phyloP scores from a whole-genome alignment of 257 asterid genomes.

The Gardenia jasminoides region DNA sequence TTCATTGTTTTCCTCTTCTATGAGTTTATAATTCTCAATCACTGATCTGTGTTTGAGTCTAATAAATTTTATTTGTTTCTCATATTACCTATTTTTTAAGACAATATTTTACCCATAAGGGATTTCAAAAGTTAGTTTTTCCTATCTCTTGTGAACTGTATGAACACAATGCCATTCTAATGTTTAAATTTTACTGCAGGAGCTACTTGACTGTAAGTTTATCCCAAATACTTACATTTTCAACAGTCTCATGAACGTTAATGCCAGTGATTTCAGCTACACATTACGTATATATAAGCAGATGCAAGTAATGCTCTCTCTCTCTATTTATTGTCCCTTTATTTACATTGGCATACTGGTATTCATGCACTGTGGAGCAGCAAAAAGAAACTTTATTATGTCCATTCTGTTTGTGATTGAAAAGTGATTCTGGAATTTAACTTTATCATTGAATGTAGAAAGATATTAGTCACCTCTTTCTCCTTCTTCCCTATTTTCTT shows the following conservation, averaged over 20 bases:
- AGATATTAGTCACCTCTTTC: not conserved
- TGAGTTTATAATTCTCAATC: not conserved
- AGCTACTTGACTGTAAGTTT: slow-evolving; percentile 49
- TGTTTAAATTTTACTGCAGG: slow-evolving; percentile 52
- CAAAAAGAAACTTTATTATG: too few species aligned
- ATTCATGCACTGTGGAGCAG: too few species aligned
- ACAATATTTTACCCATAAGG: not conserved
- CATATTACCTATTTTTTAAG: not conserved
- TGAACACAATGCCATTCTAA: slow-evolving; percentile 12
- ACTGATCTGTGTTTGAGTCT: not conserved
- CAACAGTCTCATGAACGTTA: slow-evolving; percentile 96
- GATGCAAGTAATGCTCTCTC: slow-evolving; percentile 64
- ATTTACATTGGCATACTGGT: not conserved
- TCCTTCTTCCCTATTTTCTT: not conserved
- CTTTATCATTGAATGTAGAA: not conserved
- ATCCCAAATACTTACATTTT: slow-evolving; percentile 70
- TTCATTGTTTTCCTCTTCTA: not conserved
- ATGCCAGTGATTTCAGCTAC: slow-evolving; percentile 78
- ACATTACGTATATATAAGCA: slow-evolving; percentile 61
- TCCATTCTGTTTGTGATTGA: too few species aligned
- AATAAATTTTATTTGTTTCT: not conserved
- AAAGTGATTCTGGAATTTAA: too few species aligned
- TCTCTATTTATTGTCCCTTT: not conserved
- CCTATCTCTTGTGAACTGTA: not conserved
- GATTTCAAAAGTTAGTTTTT: not conserved